Conservation (phyloP, 78 protist genomes). For the Dictyostelium capitatum region DNA sequence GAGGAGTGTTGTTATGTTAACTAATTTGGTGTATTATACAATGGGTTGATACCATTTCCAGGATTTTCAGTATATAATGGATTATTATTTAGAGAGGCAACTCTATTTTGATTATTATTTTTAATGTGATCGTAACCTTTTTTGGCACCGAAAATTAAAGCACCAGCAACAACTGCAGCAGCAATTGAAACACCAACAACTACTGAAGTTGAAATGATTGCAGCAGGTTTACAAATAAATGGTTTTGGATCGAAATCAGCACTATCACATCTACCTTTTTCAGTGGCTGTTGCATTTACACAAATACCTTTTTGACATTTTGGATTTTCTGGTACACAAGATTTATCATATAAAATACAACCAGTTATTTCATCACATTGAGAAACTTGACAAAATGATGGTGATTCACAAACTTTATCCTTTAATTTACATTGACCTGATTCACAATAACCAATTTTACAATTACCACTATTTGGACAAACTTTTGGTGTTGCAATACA, state of each 20-base stretch:
- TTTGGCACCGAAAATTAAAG: conserved; percentile 40
- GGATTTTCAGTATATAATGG: conserved; percentile 48
- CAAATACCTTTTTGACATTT: conserved; percentile 53
- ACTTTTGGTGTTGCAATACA: conserved; percentile 2
- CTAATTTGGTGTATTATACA: neutral
- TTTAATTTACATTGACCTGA: conserved; percentile 9
- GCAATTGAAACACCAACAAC: conserved; percentile 35
- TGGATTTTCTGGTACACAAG: conserved; percentile 46
- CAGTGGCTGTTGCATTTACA: neutral
- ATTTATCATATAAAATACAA: conserved; percentile 1
- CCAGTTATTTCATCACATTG: conserved; percentile 40
- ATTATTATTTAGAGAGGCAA: conserved; percentile 1
- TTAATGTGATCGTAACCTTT: conserved; percentile 55
- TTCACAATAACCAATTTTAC: conserved; percentile 24
- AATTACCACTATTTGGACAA: neutral
- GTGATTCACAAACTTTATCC: neutral
- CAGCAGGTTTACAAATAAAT: conserved; percentile 61
- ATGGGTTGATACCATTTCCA: conserved; percentile 4
- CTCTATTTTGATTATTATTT: neutral
- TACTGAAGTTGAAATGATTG: conserved; percentile 27
- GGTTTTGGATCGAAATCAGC: conserved; percentile 33
- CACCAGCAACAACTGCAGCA: conserved; percentile 64
- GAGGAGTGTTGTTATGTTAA: too few relatives aligned
- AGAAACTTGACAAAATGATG: conserved; percentile 20
- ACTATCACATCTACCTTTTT: conserved; percentile 21